Base-by-base conservation (phyloP, 768 basidiomycete genomes). In the Suillus americanus region DNA sequence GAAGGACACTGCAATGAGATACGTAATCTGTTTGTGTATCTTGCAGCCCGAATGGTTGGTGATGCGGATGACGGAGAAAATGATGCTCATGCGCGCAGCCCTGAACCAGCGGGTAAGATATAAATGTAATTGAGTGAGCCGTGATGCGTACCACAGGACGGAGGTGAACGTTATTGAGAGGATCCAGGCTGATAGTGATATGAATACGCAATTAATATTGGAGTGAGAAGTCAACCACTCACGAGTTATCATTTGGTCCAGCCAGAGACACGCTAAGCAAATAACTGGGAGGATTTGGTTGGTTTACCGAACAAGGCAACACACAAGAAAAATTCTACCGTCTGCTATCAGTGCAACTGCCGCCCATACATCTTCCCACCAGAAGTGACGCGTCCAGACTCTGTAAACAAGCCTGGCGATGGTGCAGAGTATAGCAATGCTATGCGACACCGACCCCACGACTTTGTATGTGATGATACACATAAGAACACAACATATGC, bases 71-170 rank as follows among this genome's bases (percentile, higher is more conserved):
- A 62, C 28, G 12, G 61, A 46, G 38, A 62, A 62, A 48, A 62
- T 54, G 30, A 62, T 33, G 38, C 53, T 62, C 61, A 62, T 62
- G 40, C 61, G 51, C 9, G 51, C 51, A 53, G 51, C 51, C 51
- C 51, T 53, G 9, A 28, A 18, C 28, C 16, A 53, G 18, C 18
- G 28, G 20, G 28, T 30, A 4, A 53, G 18, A 53, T 18, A 18
- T 30, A 5, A 1, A 30, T 18, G 8, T 28, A 4, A 53, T 3
- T 30, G 8, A 30, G 16, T 28, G 16, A 10, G 28, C 28, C 20
- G 28, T 18, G 28, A 53, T 53, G 18, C 51, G 9, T 18, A 53
- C 51, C 51, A 53, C 18, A 18, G 3, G 51, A 53, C 51, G 16
- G 16, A 30, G 51, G 28, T 30, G 4, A 53, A 30, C 2, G 28